phyloP scores from a whole-genome alignment of 129 eudicot genomes.

The Logfia minima region DNA sequence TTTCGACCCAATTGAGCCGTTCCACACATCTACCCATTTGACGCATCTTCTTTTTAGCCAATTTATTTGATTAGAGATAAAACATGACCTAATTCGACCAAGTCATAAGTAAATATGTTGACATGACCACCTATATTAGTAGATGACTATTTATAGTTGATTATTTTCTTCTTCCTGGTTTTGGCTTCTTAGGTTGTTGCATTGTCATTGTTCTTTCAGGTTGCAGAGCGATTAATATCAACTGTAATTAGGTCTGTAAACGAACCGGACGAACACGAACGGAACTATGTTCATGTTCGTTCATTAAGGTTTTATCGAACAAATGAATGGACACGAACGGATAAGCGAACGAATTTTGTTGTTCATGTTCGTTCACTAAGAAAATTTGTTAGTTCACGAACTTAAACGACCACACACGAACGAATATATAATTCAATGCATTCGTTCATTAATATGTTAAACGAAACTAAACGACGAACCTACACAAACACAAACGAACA shows the following conservation, averaged over 20 bases:
- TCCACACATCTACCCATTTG: neutral
- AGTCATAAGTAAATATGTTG: neutral
- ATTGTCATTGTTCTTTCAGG: slow-evolving; percentile 39
- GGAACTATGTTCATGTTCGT: too few species aligned
- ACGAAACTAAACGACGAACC: too few species aligned
- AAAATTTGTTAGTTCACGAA: too few species aligned
- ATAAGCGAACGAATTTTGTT: too few species aligned
- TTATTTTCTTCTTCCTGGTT: neutral
- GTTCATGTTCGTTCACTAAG: too few species aligned
- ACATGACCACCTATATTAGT: neutral
- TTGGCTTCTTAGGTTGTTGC: slow-evolving; percentile 8
- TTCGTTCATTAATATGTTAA: too few species aligned
- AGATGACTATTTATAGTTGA: neutral
- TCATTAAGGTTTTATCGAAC: too few species aligned
- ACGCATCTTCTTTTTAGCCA: neutral
- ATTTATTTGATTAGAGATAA: neutral
- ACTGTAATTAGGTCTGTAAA: slow-evolving; percentile 7
- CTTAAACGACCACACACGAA: too few species aligned
- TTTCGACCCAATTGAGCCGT: neutral
- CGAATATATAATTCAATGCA: too few species aligned
- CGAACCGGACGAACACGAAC: too few species aligned
- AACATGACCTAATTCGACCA: neutral
- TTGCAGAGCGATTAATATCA: slow-evolving; percentile 69
- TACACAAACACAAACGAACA: too few species aligned
- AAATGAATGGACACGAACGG: too few species aligned